Base-by-base conservation (phyloP, 2,329 filamentous ascomycete genomes). In the Phaeomoniella chlamydospora region DNA sequence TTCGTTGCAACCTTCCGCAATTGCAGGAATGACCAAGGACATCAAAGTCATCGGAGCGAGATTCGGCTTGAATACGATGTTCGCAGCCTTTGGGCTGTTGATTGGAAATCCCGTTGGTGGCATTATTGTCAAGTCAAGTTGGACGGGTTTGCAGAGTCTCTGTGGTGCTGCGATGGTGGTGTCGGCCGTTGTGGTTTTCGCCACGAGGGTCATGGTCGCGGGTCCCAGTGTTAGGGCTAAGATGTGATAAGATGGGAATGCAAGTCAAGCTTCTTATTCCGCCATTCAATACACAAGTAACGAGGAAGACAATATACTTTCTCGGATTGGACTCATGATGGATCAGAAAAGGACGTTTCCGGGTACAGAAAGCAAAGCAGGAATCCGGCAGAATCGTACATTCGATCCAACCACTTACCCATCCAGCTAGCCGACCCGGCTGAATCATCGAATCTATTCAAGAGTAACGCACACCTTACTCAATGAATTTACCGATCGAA, bases 1-100 rank as follows among this genome's bases (percentile, higher is more conserved):
- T 18, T 71, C 71, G 30, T 15, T 32, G 30, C 54, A 56, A 3
- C 58, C 50, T 10, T 54, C 58, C 5, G 54, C 58, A 4, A 53
- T 59, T 52, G 51, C 53, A 18, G 49, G 46, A 15, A 48, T 59
- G 39, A 58, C 56, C 18, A 58, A 60, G 33, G 30, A 32, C 30
- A 9, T 32, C 9, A 32, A 15, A 6, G 15, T 15, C 9, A 9
- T 32, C 15, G 30, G 30, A 6, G 15, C 6, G 9, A 6, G 30
- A 9, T 6, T 32, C 30, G 30, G 30, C n/a, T 14, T 32, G 9
- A 17, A 13, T 10, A 14, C n/a, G 6, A 32, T 32, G 12, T 17
- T 17, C 30, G 12, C n/a, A 9, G 30, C 30, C 6, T 14, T 32
- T 15, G 30, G 30, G 9, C 15, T 32, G 30, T 14, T 32, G 6